Evolutionary conservation across 768 basidiomycete genomes (phyloP).

Genomic region (Rhodotorula kratochvilovae): DNA sequence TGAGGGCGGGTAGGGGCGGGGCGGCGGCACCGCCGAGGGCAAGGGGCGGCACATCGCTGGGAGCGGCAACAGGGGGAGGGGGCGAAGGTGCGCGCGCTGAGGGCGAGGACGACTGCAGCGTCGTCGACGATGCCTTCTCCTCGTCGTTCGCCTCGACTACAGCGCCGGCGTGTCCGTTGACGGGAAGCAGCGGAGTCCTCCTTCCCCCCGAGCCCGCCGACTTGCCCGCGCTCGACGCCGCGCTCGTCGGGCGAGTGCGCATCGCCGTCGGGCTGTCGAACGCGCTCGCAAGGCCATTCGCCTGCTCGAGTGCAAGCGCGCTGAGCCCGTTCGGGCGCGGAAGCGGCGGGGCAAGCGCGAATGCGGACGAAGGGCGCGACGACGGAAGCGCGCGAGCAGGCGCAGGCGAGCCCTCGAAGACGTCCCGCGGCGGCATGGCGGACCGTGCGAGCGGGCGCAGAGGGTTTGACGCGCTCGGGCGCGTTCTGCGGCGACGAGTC

Average conservation of each 20-base stretch:
- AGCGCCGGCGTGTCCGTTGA: neutral
- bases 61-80: neutral
- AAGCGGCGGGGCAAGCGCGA: neutral
- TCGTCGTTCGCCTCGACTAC: neutral
- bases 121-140: neutral
- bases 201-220: neutral
- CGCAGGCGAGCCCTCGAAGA: slow-evolving; percentile 4
- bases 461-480: neutral
- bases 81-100: neutral
- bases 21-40: neutral
- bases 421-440: neutral
- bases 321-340: neutral
- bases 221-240: neutral
- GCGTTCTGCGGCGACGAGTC: neutral
- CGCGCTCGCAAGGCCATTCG: neutral
- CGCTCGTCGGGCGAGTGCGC: neutral
- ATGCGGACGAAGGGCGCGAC: neutral
- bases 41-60: neutral
- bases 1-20: neutral
- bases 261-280: neutral
- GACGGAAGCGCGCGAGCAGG: neutral
- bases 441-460: neutral
- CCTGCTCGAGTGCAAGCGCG: neutral
- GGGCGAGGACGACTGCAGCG: slow-evolving; percentile 3
- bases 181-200: neutral